These are phyloP conservation scores for Macrophomina phaseolina DNA, from an alignment of 2,329 filamentous ascomycete species.

Conservation along the genomic window DNA sequence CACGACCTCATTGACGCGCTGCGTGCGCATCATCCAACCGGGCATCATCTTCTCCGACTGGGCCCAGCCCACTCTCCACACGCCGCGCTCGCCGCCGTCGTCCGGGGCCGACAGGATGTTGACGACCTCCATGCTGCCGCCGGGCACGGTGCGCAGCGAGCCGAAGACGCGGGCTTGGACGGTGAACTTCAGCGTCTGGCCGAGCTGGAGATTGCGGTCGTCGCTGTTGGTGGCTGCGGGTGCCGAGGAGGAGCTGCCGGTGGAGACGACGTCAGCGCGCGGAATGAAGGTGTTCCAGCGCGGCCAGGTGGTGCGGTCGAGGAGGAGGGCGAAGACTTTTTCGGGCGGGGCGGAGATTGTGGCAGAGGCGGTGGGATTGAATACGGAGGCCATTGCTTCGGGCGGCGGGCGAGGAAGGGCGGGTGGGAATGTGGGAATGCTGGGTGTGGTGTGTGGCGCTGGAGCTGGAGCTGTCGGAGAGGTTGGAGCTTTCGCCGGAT, in stretches of 20 bases:
- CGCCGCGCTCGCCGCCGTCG: conserved; percentile 3
- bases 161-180: conserved; percentile 21
- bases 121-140: conserved; percentile 20
- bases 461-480: no score
- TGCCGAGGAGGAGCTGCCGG: neutral
- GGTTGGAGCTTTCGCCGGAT: neutral
- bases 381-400: conserved; percentile 15
- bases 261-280: conserved; percentile 9
- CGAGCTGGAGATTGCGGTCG: conserved; percentile 1
- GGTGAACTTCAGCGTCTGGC: conserved; percentile 13
- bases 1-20: conserved; percentile 23
- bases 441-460: no score
- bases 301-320: conserved; percentile 25
- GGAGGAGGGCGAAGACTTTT: conserved; percentile 24
- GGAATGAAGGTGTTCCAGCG: conserved; percentile 27
- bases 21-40: conserved; percentile 14
- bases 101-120: conserved; percentile 4
- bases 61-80: conserved; percentile 16
- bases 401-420: no score
- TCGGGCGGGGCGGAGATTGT: conserved; percentile 13
- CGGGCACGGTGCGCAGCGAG: conserved; percentile 5
- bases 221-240: neutral
- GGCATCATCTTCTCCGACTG: conserved; percentile 7
- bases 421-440: no score
- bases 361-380: conserved; percentile 15